phyloP scores from a whole-genome alignment of 805 yeast genomes.

The Hanseniaspora vineae region DNA sequence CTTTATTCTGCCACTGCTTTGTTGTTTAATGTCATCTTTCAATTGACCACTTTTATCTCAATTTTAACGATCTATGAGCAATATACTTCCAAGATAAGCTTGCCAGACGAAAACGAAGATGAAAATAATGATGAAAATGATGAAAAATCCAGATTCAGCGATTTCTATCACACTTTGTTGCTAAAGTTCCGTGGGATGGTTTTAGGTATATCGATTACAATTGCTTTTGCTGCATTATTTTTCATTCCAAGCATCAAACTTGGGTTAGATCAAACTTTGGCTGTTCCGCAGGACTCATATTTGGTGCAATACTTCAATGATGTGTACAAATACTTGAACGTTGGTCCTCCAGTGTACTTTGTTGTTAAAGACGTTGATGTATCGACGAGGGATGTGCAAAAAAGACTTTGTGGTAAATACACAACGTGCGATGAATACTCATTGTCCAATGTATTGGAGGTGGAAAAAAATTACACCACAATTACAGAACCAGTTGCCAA shows the following conservation, averaged over 20 bases:
- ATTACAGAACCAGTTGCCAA: constrained; percentile 74
- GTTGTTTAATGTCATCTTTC: constrained; percentile 59
- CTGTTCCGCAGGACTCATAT: constrained; percentile 75
- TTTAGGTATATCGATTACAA: constrained; percentile 38
- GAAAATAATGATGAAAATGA: too few species aligned
- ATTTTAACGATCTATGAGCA: constrained; percentile 34
- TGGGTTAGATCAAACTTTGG: constrained; percentile 84
- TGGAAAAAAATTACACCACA: constrained; percentile 64
- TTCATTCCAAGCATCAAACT: constrained; percentile 55
- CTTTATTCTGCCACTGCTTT: constrained; percentile 82
- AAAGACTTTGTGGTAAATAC: constrained; percentile 74
- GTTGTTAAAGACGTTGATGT: constrained; percentile 60
- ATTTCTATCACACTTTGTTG: constrained; percentile 47
- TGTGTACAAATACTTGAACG: constrained; percentile 55
- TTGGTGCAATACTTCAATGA: constrained; percentile 71
- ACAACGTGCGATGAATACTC: constrained; percentile 74
- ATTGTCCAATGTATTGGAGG: constrained; percentile 67
- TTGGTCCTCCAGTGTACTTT: constrained; percentile 88
- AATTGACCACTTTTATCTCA: constrained; percentile 70
- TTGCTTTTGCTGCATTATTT: constrained; percentile 59
- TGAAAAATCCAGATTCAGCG: constrained; percentile 19
- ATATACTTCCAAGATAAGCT: constrained; percentile 2
- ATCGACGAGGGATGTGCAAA: constrained; percentile 50
- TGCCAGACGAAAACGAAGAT: background rate
- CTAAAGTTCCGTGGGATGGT: constrained; percentile 36